Evolutionary conservation across 176 grass and related monocot genomes (phyloP).

Genomic region (Oryza brachyantha): DNA sequence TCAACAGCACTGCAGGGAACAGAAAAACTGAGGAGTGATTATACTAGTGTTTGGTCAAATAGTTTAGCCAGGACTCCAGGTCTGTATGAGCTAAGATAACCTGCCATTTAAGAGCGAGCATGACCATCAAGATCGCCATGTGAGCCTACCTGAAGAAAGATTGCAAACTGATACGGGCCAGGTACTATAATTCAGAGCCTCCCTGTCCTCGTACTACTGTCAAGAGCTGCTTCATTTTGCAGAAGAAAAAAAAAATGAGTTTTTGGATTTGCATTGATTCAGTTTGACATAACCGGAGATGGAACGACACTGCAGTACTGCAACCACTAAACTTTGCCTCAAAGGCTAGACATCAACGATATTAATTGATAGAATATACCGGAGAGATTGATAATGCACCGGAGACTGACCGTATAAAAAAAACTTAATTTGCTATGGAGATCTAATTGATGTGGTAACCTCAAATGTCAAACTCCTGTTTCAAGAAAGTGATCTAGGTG

Average conservation of each 20-base stretch:
- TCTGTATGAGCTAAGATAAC: neutral
- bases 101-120: neutral
- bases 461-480: conserved; percentile 12
- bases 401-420: too few relatives aligned
- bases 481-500: neutral
- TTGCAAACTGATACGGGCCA: conserved; percentile 15
- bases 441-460: too few relatives aligned
- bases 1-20: conserved; percentile 21
- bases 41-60: conserved; percentile 18
- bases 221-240: neutral
- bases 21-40: neutral
- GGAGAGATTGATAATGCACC: too few relatives aligned
- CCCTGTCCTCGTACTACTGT: conserved; percentile 26
- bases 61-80: neutral
- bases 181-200: conserved; percentile 12
- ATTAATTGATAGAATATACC: too few relatives aligned
- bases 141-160: conserved; percentile 43
- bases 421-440: too few relatives aligned
- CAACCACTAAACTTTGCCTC: too few relatives aligned
- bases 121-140: conserved; percentile 4
- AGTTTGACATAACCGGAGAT: neutral
- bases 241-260: neutral
- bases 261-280: neutral
- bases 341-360: too few relatives aligned
- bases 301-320: too few relatives aligned